Evolutionary conservation across 73 alveolate species (phyloP).

Genomic region (Paraurostyla sp.): DNA sequence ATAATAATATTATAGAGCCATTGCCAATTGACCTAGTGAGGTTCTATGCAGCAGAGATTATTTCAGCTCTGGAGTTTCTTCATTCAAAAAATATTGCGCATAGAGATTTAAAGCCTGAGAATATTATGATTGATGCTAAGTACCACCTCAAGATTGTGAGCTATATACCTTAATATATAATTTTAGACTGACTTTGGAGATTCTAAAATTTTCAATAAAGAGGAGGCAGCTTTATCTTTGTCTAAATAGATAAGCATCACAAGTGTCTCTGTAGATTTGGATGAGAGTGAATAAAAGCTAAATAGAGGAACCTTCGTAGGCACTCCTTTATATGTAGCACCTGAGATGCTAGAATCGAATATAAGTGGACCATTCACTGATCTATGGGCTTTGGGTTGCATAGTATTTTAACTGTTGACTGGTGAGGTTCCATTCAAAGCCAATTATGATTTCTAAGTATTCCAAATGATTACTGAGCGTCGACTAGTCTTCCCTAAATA

Average conservation of each 20-base stretch:
- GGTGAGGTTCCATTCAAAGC: conserved; percentile 95
- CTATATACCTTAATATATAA: neutral
- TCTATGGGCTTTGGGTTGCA: conserved; percentile 98
- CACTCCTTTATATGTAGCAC: conserved; percentile 68
- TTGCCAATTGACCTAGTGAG: conserved; percentile 81
- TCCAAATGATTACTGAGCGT: conserved; percentile 81
- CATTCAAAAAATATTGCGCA: conserved; percentile 42
- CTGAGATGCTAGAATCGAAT: conserved; percentile 63
- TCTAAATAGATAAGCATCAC: neutral
- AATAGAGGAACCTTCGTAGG: conserved; percentile 69
- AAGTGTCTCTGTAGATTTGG: conserved; percentile 2
- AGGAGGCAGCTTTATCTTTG: neutral
- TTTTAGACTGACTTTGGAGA: conserved; percentile 71
- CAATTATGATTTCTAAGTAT: conserved; percentile 83
- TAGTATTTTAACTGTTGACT: conserved; percentile 89
- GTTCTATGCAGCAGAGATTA: conserved; percentile 87
- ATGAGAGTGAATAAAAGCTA: neutral
- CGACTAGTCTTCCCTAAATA: conserved; percentile 59
- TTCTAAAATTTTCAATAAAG: conserved; percentile 33
- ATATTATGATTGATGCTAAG: conserved; percentile 60
- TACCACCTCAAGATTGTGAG: conserved; percentile 61
- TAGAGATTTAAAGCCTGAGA: conserved; percentile 57
- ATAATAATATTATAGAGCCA: conserved; percentile 1
- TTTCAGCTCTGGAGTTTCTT: conserved; percentile 39
- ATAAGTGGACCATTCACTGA: conserved; percentile 93